Conservation (phyloP, 495 filamentous ascomycete genomes). For the Penicillium mononematosum region DNA sequence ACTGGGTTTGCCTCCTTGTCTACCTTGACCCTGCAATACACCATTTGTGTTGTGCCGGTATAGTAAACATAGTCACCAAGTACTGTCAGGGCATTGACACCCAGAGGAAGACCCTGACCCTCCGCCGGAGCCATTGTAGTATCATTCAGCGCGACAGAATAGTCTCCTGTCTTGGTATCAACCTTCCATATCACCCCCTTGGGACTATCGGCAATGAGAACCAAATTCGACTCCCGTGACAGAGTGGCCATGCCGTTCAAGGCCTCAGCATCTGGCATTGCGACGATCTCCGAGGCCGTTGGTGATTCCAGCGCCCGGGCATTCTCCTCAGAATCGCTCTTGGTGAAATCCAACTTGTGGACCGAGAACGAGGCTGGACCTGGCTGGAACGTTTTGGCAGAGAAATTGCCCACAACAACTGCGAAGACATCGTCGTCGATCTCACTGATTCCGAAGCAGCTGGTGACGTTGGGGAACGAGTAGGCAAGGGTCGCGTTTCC, state of each 20-base stretch:
- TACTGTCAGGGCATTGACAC: constrained; percentile 41
- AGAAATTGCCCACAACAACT: constrained; percentile 42
- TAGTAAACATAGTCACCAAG: constrained; percentile 38
- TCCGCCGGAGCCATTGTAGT: constrained; percentile 26
- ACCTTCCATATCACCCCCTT: constrained; percentile 37
- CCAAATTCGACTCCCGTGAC: constrained; percentile 21
- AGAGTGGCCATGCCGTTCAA: constrained; percentile 42
- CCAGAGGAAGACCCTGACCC: constrained; percentile 25
- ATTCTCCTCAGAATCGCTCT: constrained; percentile 1
- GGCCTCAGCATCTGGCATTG: constrained; percentile 37
- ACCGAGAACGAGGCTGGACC: constrained; percentile 37
- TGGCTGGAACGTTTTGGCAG: constrained; percentile 23
- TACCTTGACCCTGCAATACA: constrained; percentile 34
- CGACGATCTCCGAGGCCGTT: constrained; percentile 26
- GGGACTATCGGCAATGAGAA: constrained; percentile 43
- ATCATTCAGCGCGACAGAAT: constrained; percentile 30
- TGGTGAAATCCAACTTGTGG: constrained; percentile 39
- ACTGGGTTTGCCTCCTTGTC: constrained; percentile 24
- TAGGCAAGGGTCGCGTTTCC: constrained; percentile 31
- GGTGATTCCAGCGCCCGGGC: constrained; percentile 5
- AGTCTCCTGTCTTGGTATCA: constrained; percentile 33
- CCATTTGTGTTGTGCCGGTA: constrained; percentile 35
- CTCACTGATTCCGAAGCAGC: constrained; percentile 44
- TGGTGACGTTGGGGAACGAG: constrained; percentile 34
- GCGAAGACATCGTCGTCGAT: constrained; percentile 43